Evolutionary conservation across 257 asterid species (phyloP), one percentile per base, ranked within the genome.

Genomic region (Solanum peruvianum): DNA sequence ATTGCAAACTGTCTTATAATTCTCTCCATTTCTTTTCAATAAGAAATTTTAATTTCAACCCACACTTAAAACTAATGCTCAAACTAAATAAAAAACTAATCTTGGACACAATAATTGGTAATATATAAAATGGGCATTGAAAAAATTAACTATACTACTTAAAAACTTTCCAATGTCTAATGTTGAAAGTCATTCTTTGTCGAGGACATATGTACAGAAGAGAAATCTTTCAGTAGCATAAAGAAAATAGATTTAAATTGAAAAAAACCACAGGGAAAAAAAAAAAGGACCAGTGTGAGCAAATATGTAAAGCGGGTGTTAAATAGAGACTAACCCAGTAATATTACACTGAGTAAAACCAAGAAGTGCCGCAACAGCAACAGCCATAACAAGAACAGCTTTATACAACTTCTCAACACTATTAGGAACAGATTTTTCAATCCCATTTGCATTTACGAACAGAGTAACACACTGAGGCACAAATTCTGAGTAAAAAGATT

Each of bases 341-440:
- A 95, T 76, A 90, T 93, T 94, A 90, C 92, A 88, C 88, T 94
- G 99, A 56, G 91, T 92, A 89, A 97, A 97, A 72, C 95, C 94
- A 87, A 97, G 93, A 66, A 97, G 87, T 75, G 98, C 93, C 2
- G 98, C 93, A 87, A 94, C 94, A 76, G 93, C 98, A 85, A 94
- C 21, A 64, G 96, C 92, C 95, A 95, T 90, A 83, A 95, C 94
- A 86, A 97, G 87, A 91, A 94, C 90, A 11, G 88, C 91, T 92
- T 87, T 93, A 84, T 88, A 94, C 29, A 42, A 91, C 88, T 88
- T 86, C 47, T 84, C 92, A 62, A 77, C 16, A 41, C 84, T 71
- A 20, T 35, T 42, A 23, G 29, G 23, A 11, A 70, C 91, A 2
- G 77, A 39, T n/a, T 91, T 81, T 3, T 87, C 93, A 52, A 33